phyloP scores from a whole-genome alignment of 192 early-diverging fungal species.

The Dispira simplex region DNA sequence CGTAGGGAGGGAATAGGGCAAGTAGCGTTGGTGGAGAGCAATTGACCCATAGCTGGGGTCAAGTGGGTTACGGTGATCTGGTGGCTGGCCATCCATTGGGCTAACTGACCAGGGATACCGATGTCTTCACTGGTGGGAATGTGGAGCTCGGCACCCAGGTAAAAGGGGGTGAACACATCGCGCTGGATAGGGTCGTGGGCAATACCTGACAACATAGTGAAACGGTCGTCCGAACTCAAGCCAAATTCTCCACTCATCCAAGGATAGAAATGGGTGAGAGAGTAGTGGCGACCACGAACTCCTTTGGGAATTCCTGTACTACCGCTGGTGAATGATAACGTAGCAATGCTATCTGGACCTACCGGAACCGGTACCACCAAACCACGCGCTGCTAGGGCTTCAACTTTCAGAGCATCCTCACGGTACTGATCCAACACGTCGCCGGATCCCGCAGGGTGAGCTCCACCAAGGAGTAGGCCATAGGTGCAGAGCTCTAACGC shows the following conservation, averaged over 20 bases:
- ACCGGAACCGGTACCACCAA: slow-evolving; percentile 47
- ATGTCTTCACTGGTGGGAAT: slow-evolving; percentile 94
- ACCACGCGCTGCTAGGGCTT: slow-evolving; percentile 29
- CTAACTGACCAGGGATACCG: slow-evolving; percentile 87
- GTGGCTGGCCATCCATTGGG: slow-evolving; percentile 85
- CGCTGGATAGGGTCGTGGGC: slow-evolving; percentile 99
- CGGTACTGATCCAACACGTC: slow-evolving; percentile 33
- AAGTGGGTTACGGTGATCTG: slow-evolving; percentile 86
- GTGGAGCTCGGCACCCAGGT: slow-evolving; percentile 87
- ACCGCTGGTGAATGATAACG: slow-evolving; percentile 94
- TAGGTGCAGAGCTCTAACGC: slow-evolving; percentile 54
- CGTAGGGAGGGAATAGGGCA: slow-evolving; percentile 64
- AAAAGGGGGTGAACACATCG: slow-evolving; percentile 98
- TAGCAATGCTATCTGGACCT: slow-evolving; percentile 88
- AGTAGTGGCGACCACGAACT: slow-evolving; percentile 94
- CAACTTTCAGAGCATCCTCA: slow-evolving; percentile 16
- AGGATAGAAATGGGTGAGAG: slow-evolving; percentile 96
- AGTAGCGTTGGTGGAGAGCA: slow-evolving; percentile 87
- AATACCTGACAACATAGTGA: slow-evolving; percentile 98
- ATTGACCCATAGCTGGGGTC: slow-evolving; percentile 99
- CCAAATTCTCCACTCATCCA: slow-evolving; percentile 90
- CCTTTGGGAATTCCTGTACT: slow-evolving; percentile 97
- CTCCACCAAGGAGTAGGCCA: slow-evolving; percentile 39
- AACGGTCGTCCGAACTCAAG: slow-evolving; percentile 58
- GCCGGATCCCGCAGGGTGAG: slow-evolving; percentile 14